Evolutionary conservation across 2,329 filamentous ascomycete species (phyloP).

Genomic region (Aureobasidium musti): DNA sequence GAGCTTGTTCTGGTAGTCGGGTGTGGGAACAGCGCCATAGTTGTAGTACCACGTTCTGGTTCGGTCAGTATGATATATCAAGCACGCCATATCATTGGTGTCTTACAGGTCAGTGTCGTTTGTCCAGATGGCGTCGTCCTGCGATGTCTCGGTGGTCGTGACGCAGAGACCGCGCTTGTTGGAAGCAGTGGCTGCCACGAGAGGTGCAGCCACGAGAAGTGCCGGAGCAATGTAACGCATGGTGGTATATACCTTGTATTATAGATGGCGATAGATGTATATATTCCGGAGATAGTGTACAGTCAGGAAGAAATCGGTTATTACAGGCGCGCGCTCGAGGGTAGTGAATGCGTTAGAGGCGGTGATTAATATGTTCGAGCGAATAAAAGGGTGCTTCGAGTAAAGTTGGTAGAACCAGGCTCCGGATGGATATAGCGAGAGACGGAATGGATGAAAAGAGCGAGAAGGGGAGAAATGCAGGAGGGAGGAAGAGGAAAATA

Average conservation of each 20-base stretch:
- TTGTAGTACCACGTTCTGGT: constrained; percentile 78
- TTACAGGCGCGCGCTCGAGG: neutral
- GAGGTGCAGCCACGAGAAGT: constrained; percentile 26
- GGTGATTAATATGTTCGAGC: constrained; percentile 20
- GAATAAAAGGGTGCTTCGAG: constrained; percentile 1
- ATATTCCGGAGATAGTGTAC: neutral
- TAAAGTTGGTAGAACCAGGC: constrained; percentile 6
- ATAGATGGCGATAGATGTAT: neutral
- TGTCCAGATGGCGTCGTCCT: constrained; percentile 68
- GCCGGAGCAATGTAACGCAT: constrained; percentile 18
- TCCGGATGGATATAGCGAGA: neutral
- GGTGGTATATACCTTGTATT: constrained; percentile 6
- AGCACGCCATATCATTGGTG: neutral
- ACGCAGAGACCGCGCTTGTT: constrained; percentile 73
- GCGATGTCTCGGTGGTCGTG: constrained; percentile 53
- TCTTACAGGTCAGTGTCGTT: constrained; percentile 55
- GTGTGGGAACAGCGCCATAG: constrained; percentile 59
- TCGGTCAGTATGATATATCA: neutral
- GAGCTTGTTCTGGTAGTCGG: constrained; percentile 51
- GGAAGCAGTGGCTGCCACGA: constrained; percentile 40
- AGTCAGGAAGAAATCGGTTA: neutral
- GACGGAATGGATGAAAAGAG: neutral
- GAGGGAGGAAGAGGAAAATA: constrained; percentile 7
- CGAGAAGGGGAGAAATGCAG: neutral
- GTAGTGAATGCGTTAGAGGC: constrained; percentile 17